Evolutionary conservation across 169 alveolate species (phyloP), one percentile per base, ranked within the genome.

Genomic region (Plasmodium gonderi): DNA sequence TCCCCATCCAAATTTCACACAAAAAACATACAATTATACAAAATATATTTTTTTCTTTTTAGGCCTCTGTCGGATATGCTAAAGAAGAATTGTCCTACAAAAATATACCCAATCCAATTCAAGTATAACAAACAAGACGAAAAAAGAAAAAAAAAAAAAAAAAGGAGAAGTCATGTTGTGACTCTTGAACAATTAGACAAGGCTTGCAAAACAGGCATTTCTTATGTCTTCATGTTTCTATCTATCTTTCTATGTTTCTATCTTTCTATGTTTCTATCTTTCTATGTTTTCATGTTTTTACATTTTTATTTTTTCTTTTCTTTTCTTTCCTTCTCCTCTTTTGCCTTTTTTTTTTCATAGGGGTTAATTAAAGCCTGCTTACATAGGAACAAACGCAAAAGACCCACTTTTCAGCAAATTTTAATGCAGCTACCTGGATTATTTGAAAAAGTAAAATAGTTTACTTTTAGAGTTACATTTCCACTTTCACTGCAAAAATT

Each of bases 61-160:
- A 85, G 92, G 87, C 92, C 33, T 45, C 87, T 31, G 92, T 85
- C 65, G 92, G 92, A 49, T 85, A 74, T 74, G 92, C 92, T 45
- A 85, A 85, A 20, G 92, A 85, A 74, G 49, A 72, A 74, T 64
- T 85, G 42, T 23, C 79, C 68, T 85, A 72, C 65, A 47, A 33
- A 20, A 74, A 85, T 38, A 85, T 85, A 11, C 92, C 92, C 0
- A 33, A 42, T n/a, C 77, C 79, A 7, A 74, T 85, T 9, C 83
- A 85, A 85, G 92, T 85, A 85, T 23, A 60, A 54, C 12, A 54
- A 17, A 60, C 17, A 60, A 36, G 40, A 60, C 40, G 11, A 29
- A 81, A n/a, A 68, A 14, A n/a, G 9, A 7, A 7, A 80, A 65
- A 36, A 9, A 38, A 54, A 72, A n/a, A 79, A 79, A 78, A 78